These are phyloP conservation scores for Lipomyces kockii DNA, from an alignment of 805 yeast species.

Conservation along the genomic window DNA sequence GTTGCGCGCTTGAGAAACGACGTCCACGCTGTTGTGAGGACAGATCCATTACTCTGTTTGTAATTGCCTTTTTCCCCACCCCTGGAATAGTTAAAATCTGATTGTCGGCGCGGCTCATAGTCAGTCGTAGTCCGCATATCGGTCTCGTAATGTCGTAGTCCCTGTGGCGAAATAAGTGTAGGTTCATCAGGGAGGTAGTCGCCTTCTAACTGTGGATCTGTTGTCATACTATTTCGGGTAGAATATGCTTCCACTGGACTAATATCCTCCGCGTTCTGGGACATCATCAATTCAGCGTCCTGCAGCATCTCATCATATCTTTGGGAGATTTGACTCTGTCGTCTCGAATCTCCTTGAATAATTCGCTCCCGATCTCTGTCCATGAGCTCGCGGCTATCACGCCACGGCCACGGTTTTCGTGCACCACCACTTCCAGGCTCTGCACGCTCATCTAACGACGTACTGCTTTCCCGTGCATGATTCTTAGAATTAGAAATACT, in stretches of 20 bases:
- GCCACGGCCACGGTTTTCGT: slow-evolving; percentile 10
- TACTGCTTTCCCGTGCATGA: not conserved
- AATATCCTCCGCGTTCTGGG: not conserved
- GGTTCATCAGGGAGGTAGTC: not conserved
- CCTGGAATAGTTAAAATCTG: not conserved
- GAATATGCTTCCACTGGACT: not conserved
- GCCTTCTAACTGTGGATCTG: not conserved
- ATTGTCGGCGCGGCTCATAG: not conserved
- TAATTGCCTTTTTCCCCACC: slow-evolving; percentile 1
- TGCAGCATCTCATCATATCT: slow-evolving; percentile 15
- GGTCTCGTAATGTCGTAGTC: not conserved
- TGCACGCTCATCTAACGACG: not conserved
- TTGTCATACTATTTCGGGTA: not conserved
- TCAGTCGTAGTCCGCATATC: not conserved
- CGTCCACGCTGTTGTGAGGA: slow-evolving; percentile 32
- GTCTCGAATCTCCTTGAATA: not conserved
- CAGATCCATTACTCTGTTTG: slow-evolving; percentile 11
- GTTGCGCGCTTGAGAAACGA: slow-evolving; percentile 31
- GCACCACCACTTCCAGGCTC: not conserved
- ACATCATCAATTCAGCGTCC: slow-evolving; percentile 8
- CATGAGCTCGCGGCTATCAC: slow-evolving; percentile 17
- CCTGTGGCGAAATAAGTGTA: not conserved
- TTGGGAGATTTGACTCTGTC: not conserved
- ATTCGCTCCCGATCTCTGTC: not conserved
- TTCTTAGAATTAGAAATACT: not conserved